These are phyloP conservation scores for Candida hispaniensis DNA, from an alignment of 805 yeast genomes.

Conservation along the genomic window DNA sequence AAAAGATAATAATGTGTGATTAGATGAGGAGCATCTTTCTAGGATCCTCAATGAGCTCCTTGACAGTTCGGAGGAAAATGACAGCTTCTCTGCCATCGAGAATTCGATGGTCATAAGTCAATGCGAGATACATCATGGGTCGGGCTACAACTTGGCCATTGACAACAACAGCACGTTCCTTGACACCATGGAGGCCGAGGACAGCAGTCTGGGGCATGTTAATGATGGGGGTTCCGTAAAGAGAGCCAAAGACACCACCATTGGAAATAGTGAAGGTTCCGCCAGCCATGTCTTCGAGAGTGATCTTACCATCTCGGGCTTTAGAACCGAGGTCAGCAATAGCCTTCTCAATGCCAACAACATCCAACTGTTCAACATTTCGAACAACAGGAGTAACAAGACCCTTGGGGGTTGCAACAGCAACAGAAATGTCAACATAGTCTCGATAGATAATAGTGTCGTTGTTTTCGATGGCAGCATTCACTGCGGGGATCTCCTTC, in stretches of 20 bases:
- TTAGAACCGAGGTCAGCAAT: slow-evolving; percentile 71
- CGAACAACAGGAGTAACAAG: slow-evolving; percentile 96
- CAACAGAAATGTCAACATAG: slow-evolving; percentile 89
- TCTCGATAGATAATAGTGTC: slow-evolving; percentile 94
- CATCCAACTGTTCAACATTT: slow-evolving; percentile 85
- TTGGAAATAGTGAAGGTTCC: slow-evolving; percentile 98
- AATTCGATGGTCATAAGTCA: slow-evolving; percentile 96
- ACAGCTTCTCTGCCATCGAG: slow-evolving; percentile 99
- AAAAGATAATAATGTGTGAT: slow-evolving; percentile 2
- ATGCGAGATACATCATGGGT: slow-evolving; percentile 99
- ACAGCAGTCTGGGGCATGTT: slow-evolving; percentile 98
- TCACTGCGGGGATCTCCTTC: slow-evolving; percentile 89
- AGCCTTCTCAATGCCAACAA: slow-evolving; percentile 83
- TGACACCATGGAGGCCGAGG: slow-evolving; percentile 92
- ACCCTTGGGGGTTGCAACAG: slow-evolving; percentile 99
- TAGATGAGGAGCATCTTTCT: slow-evolving; percentile 76
- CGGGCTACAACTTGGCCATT: slow-evolving; percentile 92
- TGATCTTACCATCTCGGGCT: slow-evolving; percentile 94
- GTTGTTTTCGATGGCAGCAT: slow-evolving; percentile 82
- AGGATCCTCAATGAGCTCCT: slow-evolving; percentile 97
- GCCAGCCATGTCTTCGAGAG: slow-evolving; percentile 97
- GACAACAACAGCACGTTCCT: slow-evolving; percentile 94
- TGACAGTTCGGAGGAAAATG: slow-evolving; percentile 87
- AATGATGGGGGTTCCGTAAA: slow-evolving; percentile 96
- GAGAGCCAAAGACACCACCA: slow-evolving; percentile 98